A percentile compares a stretch with the other conserved stretches of the same genome.
phyloP scores from a whole-genome alignment of 2,329 filamentous ascomycete species.

The Colletotrichum liaoningense region DNA sequence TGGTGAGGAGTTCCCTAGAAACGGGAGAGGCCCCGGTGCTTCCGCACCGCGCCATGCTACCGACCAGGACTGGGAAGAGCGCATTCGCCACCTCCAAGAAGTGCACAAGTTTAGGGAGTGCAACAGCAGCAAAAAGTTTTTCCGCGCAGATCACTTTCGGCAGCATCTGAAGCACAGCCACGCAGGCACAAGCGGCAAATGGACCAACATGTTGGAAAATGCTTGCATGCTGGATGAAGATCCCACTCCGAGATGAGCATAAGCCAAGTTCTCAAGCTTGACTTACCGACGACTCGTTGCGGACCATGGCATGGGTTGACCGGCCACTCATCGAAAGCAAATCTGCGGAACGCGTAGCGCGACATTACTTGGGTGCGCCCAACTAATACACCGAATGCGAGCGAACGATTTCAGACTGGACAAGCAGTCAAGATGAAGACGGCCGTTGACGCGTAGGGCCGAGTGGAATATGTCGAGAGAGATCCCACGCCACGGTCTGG shows the following conservation, averaged over 20 bases:
- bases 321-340: background rate
- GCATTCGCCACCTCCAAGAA: conserved; percentile 87
- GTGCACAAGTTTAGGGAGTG: conserved; percentile 98
- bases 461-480: background rate
- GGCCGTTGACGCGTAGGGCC: background rate
- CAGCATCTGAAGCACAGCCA: conserved; percentile 99
- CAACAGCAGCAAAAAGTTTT: conserved; percentile 99
- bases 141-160: conserved; percentile 95
- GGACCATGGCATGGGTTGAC: background rate
- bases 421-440: background rate
- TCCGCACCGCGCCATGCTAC: conserved; percentile 64
- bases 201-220: conserved; percentile 98
- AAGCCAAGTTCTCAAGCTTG: no score
- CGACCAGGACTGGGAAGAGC: conserved; percentile 87
- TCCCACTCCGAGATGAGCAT: conserved; percentile 55
- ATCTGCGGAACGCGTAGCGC: background rate
- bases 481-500: conserved; percentile 17
- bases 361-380: background rate
- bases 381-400: background rate
- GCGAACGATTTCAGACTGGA: background rate
- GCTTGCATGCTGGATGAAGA: conserved; percentile 95
- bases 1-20: conserved; percentile 83
- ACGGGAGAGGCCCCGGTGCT: conserved; percentile 54
- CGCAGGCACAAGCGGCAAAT: conserved; percentile 94
- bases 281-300: background rate